phyloP scores from a whole-genome alignment of 257 asterid species.

The Salvia splendens region DNA sequence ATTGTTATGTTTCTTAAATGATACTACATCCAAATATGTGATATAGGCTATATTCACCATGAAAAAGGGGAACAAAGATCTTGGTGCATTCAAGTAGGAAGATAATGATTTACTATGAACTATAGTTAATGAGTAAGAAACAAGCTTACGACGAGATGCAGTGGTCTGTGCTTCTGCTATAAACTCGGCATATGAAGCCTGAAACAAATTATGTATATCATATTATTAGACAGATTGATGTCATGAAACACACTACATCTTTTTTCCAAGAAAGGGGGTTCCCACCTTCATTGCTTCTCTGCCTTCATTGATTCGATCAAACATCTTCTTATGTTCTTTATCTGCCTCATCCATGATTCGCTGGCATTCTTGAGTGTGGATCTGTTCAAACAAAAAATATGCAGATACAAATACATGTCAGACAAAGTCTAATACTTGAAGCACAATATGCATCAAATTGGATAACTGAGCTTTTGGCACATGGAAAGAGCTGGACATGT shows the following conservation, averaged over 20 bases:
- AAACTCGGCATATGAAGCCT: constrained; percentile 79
- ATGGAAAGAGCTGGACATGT: background rate
- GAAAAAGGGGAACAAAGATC: background rate
- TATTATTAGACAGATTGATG: constrained; percentile 36
- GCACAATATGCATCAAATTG: background rate
- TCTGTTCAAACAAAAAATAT: constrained; percentile 45
- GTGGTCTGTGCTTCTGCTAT: constrained; percentile 65
- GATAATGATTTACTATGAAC: constrained; percentile 4
- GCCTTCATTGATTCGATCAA: constrained; percentile 67
- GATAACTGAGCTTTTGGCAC: constrained; percentile 21
- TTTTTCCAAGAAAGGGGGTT: constrained; percentile 7
- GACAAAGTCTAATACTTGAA: constrained; percentile 4
- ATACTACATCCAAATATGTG: background rate
- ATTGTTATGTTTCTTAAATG: constrained; percentile 4
- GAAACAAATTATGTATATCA: constrained; percentile 32
- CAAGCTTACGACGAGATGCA: constrained; percentile 75
- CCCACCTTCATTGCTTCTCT: constrained; percentile 81
- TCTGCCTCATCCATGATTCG: constrained; percentile 76
- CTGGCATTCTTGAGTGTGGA: constrained; percentile 79
- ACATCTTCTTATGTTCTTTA: constrained; percentile 66
- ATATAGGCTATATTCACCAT: background rate
- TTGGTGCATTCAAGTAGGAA: constrained; percentile 5
- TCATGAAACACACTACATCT: background rate
- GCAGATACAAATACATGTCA: constrained; percentile 13
- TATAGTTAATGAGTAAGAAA: constrained; percentile 19